Evolutionary conservation across 192 early-diverging fungal species (phyloP), one percentile per base, ranked within the genome.

Genomic region (Paraglomus occultum): DNA sequence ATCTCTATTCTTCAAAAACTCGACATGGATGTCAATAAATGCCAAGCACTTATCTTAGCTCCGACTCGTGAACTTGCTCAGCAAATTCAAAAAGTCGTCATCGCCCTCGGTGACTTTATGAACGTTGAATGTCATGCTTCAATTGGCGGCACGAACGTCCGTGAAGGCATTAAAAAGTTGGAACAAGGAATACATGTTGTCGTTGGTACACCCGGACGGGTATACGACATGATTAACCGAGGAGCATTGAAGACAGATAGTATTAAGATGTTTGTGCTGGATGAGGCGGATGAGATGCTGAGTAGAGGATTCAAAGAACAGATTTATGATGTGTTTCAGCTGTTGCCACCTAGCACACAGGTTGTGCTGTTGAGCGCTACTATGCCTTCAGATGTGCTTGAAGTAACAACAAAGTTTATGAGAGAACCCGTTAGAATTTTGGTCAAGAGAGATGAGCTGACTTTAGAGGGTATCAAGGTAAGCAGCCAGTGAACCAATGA

Each of bases 251-350:
- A 90, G 55, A 89, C 94, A 61, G 84, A 89, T 62, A 23, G 79
- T 70, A 90, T 99, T 80, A 96, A 97, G 87, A 93, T 99, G 89
- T 95, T 99, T 78, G 92, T 97, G 64, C 88, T 99, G 51, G 97
- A 99, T 75, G 97, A 99, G 83, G 97, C 97, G 57, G 97, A 99
- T 79, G 95, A 97, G 80, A 97, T 98, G 95, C 85, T 99, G 73
- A 93, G 93, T 55, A 89, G 93, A 70, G 97, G 96, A 76, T 99
- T 99, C 90, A 97, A 92, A 85, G 95, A 99, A 65, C 94, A 96
- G 84, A 97, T 97, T 72, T 95, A 97, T 75, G 90, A 97, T 71
- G 91, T 99, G 59, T 98, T 95, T 88, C 91, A 92, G 84, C 83
- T 90, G 64, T 88, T 98, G 67, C 94, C 95, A 52, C 81, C 87